These are phyloP conservation scores for Plasmodium sp. DNA, from an alignment of 169 alveolate species.

Conservation along the genomic window DNA sequence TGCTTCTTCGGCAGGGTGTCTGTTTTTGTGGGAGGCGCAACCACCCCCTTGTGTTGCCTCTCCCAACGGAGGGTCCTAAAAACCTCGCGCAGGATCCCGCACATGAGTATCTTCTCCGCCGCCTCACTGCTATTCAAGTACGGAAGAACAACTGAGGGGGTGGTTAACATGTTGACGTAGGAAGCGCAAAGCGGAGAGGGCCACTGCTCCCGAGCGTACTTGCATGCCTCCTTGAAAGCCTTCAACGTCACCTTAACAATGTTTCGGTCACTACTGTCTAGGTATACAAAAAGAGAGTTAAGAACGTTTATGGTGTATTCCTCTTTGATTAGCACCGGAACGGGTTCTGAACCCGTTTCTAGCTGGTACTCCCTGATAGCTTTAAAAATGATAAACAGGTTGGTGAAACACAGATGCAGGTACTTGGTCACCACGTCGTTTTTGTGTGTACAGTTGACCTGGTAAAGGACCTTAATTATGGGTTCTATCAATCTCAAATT, in stretches of 20 bases:
- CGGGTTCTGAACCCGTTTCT: conserved; percentile 2
- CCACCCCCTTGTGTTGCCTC: neutral
- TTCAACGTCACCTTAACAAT: conserved; percentile 39
- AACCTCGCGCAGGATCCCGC: conserved; percentile 37
- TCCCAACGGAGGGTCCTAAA: conserved; percentile 29
- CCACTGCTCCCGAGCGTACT: conserved; percentile 36
- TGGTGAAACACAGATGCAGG: conserved; percentile 31
- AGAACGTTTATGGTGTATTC: conserved; percentile 36
- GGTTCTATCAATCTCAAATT: conserved; percentile 42
- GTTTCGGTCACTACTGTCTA: conserved; percentile 17
- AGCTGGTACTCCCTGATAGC: conserved; percentile 8
- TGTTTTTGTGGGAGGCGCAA: neutral
- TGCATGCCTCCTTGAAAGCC: conserved; percentile 54
- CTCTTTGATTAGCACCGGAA: conserved; percentile 34
- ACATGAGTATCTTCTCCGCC: conserved; percentile 27
- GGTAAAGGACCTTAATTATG: conserved; percentile 7
- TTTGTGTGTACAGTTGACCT: conserved; percentile 21
- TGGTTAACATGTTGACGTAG: conserved; percentile 8
- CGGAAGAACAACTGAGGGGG: conserved; percentile 3
- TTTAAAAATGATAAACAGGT: conserved; percentile 57
- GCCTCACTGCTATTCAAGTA: conserved; percentile 44
- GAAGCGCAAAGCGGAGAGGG: conserved; percentile 25
- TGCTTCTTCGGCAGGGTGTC: conserved; percentile 10
- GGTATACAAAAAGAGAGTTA: conserved; percentile 37
- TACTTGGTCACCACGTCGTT: conserved; percentile 32